Base-by-base conservation (phyloP, 257 asterid genomes). In the Striga asiatica region DNA sequence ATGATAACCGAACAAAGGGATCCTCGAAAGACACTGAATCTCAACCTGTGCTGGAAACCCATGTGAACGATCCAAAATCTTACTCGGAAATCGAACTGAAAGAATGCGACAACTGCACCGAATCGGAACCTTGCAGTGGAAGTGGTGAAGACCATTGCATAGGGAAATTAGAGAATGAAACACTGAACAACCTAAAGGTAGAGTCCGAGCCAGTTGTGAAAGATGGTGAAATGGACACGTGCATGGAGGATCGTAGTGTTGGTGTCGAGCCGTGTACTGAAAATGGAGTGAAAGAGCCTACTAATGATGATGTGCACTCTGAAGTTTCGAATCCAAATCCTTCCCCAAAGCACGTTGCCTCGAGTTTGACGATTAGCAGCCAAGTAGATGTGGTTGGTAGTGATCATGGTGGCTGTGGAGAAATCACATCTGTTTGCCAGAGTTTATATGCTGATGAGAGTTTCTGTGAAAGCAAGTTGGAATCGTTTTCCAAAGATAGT, bases 301-400 rank as follows among this genome's bases (percentile, higher is more conserved):
- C 94, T 23, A 84, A 81, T 58, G 96, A 88, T 67, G 98, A 92
- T 69, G 65, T 81, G 47, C 60, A 79, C 28, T 88, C 98, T 3
- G 98, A 92, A 64, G 95, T 92, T 61, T 78, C 83, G 28, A 75
- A 92, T 64, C 97, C 97, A 5, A 74, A 77, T 45, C 62, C 64
- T 61, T 84, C 98, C 42, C 98, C 93, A 0, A 74, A 80, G 66
- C 86, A 77, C 5, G 71, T 71, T 8, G 67, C 89, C 50, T 87
- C 93, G 13, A 74, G 81, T 53, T 53, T 76, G 66, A 76, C 79
- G 10, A 54, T 49, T 54, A 71, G 81, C 66, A 76, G 83, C 65
- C 91, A 69, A 41, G 60, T 59, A 11, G 89, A 75, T 37, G 76
- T 71, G 54, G 54, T 54, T 27, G 69, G 79, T 51, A 58, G 60